Conservation (phyloP, 2,329 filamentous ascomycete genomes). For the Periconia macrospinosa region DNA sequence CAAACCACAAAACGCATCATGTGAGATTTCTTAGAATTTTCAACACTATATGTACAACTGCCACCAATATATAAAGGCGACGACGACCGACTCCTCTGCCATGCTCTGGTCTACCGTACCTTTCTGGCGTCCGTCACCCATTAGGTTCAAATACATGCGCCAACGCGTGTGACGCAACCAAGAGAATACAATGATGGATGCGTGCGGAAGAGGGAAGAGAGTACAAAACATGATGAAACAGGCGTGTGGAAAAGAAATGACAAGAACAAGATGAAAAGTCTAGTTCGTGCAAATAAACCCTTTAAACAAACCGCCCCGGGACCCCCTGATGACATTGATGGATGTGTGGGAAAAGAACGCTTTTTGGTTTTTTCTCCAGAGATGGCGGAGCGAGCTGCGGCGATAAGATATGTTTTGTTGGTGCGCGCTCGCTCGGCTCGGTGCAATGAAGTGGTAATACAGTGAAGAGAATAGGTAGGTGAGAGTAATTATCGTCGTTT, state of each 20-base stretch:
- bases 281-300: conserved; percentile 23
- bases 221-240: too few species aligned
- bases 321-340: conserved; percentile 11
- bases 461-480: conserved; percentile 43
- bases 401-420: background rate
- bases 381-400: conserved; percentile 15
- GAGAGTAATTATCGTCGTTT: conserved; percentile 31
- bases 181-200: background rate
- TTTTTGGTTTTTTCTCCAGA: conserved; percentile 11
- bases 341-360: conserved; percentile 22
- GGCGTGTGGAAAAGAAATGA: background rate
- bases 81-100: background rate
- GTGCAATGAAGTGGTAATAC: conserved; percentile 43
- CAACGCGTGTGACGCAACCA: conserved; percentile 9
- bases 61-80: conserved; percentile 12
- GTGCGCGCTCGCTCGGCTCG: conserved; percentile 30
- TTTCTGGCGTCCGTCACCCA: conserved; percentile 11
- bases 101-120: conserved; percentile 8
- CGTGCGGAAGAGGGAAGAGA: background rate
- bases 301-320: conserved; percentile 28
- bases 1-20: background rate
- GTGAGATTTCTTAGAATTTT: conserved; percentile 21
- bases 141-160: conserved; percentile 19
- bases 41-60: conserved; percentile 37
- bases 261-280: conserved; percentile 10